Evolutionary conservation across 2,329 filamentous ascomycete species (phyloP), one percentile per base, ranked within the genome.

Genomic region (Cryphonectria naterciae): DNA sequence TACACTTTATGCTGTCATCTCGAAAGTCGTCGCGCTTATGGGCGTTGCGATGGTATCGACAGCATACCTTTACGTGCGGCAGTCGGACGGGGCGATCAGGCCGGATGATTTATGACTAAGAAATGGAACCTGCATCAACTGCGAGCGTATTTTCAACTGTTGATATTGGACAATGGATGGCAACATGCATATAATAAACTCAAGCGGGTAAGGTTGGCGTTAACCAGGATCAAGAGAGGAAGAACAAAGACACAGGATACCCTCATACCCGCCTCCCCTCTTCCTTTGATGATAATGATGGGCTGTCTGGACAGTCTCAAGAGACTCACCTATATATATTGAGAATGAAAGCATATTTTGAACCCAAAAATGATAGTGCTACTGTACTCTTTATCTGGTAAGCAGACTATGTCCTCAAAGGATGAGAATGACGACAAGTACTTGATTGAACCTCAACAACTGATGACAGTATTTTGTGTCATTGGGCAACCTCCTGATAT

Each of bases 11-110:
- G 39, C 62, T 1, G 25, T 60, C 22, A 11, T 72, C 4, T 68
- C 68, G 10, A 71, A 70, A 6, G 1, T 65, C 4, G 25, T 63
- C 8, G 37, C 68, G 32, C 28, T 72, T 1, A 17, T 66, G 4
- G 66, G 68, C 19, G 22, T 68, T 11, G 66, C 32, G 46, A 4
- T 63, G 35, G 19, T 41, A 5, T 64, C 70, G 7, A 19, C 37
- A 15, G 69, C 69, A 28, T 72, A 67, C 39, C 15, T 71, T 17
- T 68, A 63, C 7, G 32, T 64, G 7, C 68, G 71, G 35, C 68
- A 68, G n/a, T 17, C 41, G 17, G 62, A 64, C 15, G 17, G 22
- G n/a, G 39, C 15, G 46, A 10, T 52, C 32, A n/a, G 32, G 46
- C 28, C 32, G 46, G 28, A 39, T 22, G 43, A 66, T 35, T 32